phyloP scores from a whole-genome alignment of 2,329 filamentous ascomycete genomes.

The Zasmidium angulare region DNA sequence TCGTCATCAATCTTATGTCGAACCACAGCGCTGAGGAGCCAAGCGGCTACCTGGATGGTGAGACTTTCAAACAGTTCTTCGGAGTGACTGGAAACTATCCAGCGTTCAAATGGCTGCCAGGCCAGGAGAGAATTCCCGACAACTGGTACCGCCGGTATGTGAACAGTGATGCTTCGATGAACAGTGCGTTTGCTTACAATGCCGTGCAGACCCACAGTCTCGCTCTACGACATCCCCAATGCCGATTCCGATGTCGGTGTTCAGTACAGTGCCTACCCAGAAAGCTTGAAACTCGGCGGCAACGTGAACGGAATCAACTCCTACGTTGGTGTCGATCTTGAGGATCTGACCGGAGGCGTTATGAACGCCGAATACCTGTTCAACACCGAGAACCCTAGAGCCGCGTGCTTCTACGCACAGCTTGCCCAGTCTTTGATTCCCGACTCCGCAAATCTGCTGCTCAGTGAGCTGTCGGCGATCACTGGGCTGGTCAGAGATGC shows the following conservation, averaged over 20 bases:
- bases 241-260: constrained; percentile 10
- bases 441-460: constrained; percentile 8
- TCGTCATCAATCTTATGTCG: constrained; percentile 30
- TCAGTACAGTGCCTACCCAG: constrained; percentile 22
- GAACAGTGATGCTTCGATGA: too few species aligned
- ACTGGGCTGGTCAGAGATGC: constrained; percentile 19
- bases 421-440: constrained; percentile 16
- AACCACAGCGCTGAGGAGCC: constrained; percentile 27
- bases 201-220: neutral
- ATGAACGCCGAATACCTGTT: constrained; percentile 35
- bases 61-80: constrained; percentile 28
- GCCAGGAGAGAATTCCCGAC: constrained; percentile 28
- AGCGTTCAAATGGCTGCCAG: constrained; percentile 23
- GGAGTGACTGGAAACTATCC: constrained; percentile 25
- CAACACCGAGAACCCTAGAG: constrained; percentile 6
- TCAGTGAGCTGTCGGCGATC: constrained; percentile 11
- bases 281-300: constrained; percentile 35
- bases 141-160: constrained; percentile 18
- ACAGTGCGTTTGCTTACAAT: too few species aligned
- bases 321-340: constrained; percentile 36
- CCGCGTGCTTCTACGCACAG: constrained; percentile 17
- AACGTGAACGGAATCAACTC: constrained; percentile 37
- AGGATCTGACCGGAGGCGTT: constrained; percentile 40
- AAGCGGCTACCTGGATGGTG: constrained; percentile 23
- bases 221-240: constrained; percentile 9